Evolutionary conservation across 225 moss, liverwort and hornwort species (phyloP), one percentile per base, ranked within the genome.

Genomic region (Lunularia cruciata): DNA sequence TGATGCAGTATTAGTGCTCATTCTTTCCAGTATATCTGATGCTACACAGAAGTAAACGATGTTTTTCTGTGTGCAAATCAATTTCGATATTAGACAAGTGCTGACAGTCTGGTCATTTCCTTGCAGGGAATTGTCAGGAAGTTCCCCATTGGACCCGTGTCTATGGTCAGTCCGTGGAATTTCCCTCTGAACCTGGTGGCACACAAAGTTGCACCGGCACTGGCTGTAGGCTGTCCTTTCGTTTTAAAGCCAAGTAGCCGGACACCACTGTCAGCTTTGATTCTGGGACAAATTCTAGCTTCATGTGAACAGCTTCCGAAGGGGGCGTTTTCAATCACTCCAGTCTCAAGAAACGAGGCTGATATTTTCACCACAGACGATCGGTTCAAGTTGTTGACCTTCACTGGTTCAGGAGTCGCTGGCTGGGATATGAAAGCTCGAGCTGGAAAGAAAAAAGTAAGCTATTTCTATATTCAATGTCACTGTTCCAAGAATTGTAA

Each of bases 81-180:
- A n/a, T n/a, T n/a, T n/a, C n/a, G n/a, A n/a, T n/a, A n/a, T n/a
- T n/a, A n/a, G n/a, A n/a, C n/a, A 33, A 19, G 2, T 31, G 57
- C 31, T 36, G 26, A 1, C 2, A 63, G 13, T 63, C 43, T 35
- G 18, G 3, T 60, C 25, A 4, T 56, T 40, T 37, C 3, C 26
- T 0, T 69, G 53, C 79, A 95, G 95, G 95, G 92, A 0, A 76
- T 95, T 22, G 92, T 92, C 28, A 85, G 53, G 33, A 95, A 90
- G 80, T 95, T 95, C 67, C 92, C 95, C 18, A 92, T 95, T 36
- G 92, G 95, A 26, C 95, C 95, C 26, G 83, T 92, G n/a, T 95
- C 95, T 2, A 95, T 95, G 95, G 92, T 95, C 33, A 95, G 95
- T 43, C 95, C 95, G 5, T 95, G 95, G 95, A 95, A 95, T 47